These are phyloP conservation scores for Beverwykella pulmonaria DNA, from an alignment of 495 filamentous ascomycete genomes.

Conservation along the genomic window DNA sequence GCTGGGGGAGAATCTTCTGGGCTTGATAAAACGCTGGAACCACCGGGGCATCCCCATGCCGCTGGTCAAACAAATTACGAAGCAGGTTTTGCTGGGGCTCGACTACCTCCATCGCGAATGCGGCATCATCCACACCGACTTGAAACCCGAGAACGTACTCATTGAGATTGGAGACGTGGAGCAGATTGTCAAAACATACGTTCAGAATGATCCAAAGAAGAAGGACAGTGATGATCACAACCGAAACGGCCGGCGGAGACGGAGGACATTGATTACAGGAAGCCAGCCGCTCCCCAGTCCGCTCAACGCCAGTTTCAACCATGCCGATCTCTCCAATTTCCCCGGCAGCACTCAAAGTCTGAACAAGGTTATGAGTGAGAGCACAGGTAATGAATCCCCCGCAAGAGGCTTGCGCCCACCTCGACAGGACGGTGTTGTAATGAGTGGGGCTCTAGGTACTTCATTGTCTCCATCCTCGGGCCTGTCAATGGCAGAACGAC, in stretches of 20 bases:
- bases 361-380: slow-evolving; percentile 78
- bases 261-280: slow-evolving; percentile 93
- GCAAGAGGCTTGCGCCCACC: slow-evolving; percentile 37
- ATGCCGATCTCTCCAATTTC: slow-evolving; percentile 65
- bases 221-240: slow-evolving; percentile 74
- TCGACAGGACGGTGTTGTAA: slow-evolving; percentile 46
- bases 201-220: slow-evolving; percentile 75
- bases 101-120: slow-evolving; percentile 98
- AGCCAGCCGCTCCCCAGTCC: slow-evolving; percentile 96
- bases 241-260: slow-evolving; percentile 86
- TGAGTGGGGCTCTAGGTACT: slow-evolving; percentile 51
- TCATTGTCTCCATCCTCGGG: slow-evolving; percentile 32
- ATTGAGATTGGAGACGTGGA: slow-evolving; percentile 99
- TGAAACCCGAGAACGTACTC: slow-evolving; percentile 97
- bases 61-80: slow-evolving; percentile 97
- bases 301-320: slow-evolving; percentile 85
- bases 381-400: slow-evolving; percentile 57
- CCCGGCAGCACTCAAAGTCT: slow-evolving; percentile 72
- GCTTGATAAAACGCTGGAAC: slow-evolving; percentile 97
- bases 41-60: slow-evolving; percentile 95
- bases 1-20: slow-evolving; percentile 90
- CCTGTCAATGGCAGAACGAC: slow-evolving; percentile 62
- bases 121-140: slow-evolving; percentile 97
- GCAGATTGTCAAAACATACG: slow-evolving; percentile 91
- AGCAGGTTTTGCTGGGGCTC: slow-evolving; percentile 91